These are phyloP conservation scores for Lentinus tigrinus DNA, from an alignment of 768 basidiomycete species.

Conservation along the genomic window DNA sequence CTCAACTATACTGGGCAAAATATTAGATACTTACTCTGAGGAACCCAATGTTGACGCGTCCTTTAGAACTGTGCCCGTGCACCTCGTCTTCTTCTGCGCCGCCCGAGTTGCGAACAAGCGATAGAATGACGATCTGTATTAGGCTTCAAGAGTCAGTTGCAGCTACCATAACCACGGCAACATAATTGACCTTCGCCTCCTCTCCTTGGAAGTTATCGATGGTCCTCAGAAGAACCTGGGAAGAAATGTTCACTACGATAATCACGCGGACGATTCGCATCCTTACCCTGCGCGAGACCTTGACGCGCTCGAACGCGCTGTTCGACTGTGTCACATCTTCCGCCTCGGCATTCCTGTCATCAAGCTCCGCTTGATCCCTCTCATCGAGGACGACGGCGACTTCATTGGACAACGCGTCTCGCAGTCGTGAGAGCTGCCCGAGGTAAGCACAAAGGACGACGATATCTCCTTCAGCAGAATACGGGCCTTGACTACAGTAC, in stretches of 20 bases:
- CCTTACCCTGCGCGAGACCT: conserved; percentile 52
- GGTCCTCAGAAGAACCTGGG: conserved; percentile 65
- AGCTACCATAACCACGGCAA: neutral
- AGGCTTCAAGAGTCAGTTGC: neutral
- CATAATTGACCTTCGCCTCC: conserved; percentile 53
- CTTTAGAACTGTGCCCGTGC: conserved; percentile 11
- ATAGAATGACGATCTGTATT: conserved; percentile 72
- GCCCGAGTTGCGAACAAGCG: conserved; percentile 71
- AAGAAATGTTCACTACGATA: neutral
- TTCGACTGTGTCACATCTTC: conserved; percentile 7
- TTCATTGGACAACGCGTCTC: conserved; percentile 39
- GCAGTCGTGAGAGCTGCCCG: conserved; percentile 45
- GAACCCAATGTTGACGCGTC: conserved; percentile 56
- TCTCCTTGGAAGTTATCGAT: conserved; percentile 80
- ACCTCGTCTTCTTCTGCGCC: conserved; percentile 38
- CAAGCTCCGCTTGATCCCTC: conserved; percentile 58
- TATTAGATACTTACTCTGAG: conserved; percentile 49
- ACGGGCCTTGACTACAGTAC: conserved; percentile 42
- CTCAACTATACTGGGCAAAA: neutral
- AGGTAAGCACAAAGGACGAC: conserved; percentile 55
- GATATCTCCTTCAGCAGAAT: conserved; percentile 46
- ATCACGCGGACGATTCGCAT: too few species aligned
- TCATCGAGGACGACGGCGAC: conserved; percentile 70
- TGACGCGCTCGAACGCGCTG: conserved; percentile 42
- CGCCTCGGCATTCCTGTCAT: conserved; percentile 45